Conservation (phyloP, 176 grass and related monocot genomes). For the Rhynchospora pubera region DNA sequence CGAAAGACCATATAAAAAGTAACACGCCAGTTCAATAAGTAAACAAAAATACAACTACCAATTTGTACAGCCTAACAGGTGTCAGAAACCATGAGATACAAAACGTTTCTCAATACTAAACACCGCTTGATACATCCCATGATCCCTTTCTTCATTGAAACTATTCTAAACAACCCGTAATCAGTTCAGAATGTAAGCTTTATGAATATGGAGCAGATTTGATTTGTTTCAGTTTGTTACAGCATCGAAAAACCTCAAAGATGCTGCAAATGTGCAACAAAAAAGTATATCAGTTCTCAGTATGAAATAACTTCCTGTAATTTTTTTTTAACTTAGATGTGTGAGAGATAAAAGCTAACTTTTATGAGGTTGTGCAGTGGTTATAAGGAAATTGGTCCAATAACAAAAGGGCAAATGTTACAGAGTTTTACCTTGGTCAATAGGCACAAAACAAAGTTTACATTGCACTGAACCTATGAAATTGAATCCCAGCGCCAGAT, state of each 20-base stretch:
- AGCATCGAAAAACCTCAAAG: background rate
- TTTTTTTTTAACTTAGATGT: background rate
- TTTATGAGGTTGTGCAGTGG: background rate
- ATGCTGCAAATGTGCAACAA: background rate
- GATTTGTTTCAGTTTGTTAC: background rate
- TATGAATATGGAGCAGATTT: background rate
- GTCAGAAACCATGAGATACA: background rate
- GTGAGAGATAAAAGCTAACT: background rate
- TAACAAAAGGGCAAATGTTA: background rate
- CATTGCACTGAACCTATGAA: slow-evolving; percentile 13
- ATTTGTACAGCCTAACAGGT: background rate
- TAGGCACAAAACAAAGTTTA: background rate
- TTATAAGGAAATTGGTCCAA: background rate
- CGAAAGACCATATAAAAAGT: background rate
- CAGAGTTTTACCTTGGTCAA: background rate
- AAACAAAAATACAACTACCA: slow-evolving; percentile 3
- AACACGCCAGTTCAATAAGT: background rate
- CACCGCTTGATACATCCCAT: no score
- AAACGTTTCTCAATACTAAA: background rate
- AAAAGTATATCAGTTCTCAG: background rate
- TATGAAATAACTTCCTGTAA: background rate
- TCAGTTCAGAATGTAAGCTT: background rate
- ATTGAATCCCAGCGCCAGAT: slow-evolving; percentile 80
- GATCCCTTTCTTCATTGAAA: no score
- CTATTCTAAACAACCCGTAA: background rate